Base-by-base conservation (phyloP, 2,329 filamentous ascomycete genomes). In the Chrysoporthe deuterocubensis region DNA sequence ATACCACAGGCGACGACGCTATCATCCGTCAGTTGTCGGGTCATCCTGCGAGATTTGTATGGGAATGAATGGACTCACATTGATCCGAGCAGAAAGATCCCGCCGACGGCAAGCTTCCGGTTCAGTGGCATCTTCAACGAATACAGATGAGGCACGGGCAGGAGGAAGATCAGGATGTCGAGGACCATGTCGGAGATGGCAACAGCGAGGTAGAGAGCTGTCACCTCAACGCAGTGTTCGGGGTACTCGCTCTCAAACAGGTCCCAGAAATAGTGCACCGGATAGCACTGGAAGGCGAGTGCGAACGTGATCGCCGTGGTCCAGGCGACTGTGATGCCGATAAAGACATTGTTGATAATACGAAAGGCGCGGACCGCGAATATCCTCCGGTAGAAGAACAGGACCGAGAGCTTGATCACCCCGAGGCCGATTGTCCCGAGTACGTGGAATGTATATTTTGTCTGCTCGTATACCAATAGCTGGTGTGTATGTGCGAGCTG, bases 171-270 rank as follows among this genome's bases (percentile, higher is more conserved):
- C 42, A 67, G 9, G 13, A 67, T 32, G 37, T 67, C 66, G 11
- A 67, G 26, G 26, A 67, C 58, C 42, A 67, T 50, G 48, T 67
- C 66, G 13, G 52, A 67, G 26, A 89, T 87, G 67, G 91, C 89
- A 14, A 88, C 87, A 14, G 89, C 89, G 21, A 63, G 26, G 61
- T 63, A 63, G 9, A 63, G 48, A n/a, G 18, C 1, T 6, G 43
- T 40, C 6, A 63, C 61, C 18, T 40, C 18, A 13, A 63, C 46
- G 9, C 61, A 63, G 32, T 50, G 44, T 13, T 40, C 48, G 46
- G 42, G 6, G 40, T 54, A 54, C 14, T 63, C 61, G 32, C 32
- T 54, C 26, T 54, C 61, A 54, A 63, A 63, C n/a, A 40, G 32
- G 3, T 52, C 61, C 61, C 61, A 63, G n/a, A 63, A 2, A 34